Conservation (phyloP, 768 basidiomycete genomes). For the Chalciporus pseudorubinellus region DNA sequence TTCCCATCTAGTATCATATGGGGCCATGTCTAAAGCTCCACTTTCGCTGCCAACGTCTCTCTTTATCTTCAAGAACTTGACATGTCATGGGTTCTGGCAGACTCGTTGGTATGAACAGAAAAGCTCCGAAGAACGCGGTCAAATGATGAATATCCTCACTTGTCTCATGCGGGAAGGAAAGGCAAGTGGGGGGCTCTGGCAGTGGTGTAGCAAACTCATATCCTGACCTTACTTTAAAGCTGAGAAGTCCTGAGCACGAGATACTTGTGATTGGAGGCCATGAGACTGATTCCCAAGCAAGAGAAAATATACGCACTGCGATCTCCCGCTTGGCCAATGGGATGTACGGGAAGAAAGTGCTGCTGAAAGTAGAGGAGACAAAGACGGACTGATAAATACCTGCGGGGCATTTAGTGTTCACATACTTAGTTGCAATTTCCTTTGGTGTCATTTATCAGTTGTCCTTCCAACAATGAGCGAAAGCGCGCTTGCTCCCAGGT, state of each 20-base stretch:
- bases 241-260: constrained; percentile 67
- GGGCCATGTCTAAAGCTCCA: constrained; percentile 87
- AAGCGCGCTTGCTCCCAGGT: neutral
- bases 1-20: constrained; percentile 81
- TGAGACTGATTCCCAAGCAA: constrained; percentile 39
- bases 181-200: constrained; percentile 32
- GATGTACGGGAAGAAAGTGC: constrained; percentile 47
- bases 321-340: constrained; percentile 38
- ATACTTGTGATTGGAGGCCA: constrained; percentile 51
- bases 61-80: constrained; percentile 85
- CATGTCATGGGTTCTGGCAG: constrained; percentile 77
- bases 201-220: neutral
- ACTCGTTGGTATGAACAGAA: constrained; percentile 62
- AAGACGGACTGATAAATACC: neutral
- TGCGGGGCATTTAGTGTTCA: neutral
- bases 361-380: constrained; percentile 39
- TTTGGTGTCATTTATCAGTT: neutral
- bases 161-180: constrained; percentile 53
- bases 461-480: no score
- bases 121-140: constrained; percentile 45
- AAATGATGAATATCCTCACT: constrained; percentile 50
- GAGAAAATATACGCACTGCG: constrained; percentile 30
- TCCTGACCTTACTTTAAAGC: constrained; percentile 37
- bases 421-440: neutral
- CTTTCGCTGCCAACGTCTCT: constrained; percentile 72